These are phyloP conservation scores for Daldinia decipiens DNA, from an alignment of 495 filamentous ascomycete species.

Conservation along the genomic window DNA sequence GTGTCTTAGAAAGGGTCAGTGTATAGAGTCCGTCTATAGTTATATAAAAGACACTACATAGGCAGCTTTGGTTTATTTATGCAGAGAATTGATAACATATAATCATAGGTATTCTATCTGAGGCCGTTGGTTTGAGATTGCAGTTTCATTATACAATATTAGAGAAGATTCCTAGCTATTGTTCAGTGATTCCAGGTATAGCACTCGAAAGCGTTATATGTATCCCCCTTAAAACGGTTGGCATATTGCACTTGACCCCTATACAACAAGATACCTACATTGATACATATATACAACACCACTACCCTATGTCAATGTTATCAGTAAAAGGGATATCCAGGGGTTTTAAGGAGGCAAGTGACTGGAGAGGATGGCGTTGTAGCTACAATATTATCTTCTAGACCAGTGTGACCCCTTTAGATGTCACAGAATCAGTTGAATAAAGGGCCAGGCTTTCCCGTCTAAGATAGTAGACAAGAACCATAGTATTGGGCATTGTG, in stretches of 20 bases:
- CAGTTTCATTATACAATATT: no score
- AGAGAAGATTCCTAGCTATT: not conserved
- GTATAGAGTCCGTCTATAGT: not conserved
- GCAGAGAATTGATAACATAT: not conserved
- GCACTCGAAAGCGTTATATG: not conserved
- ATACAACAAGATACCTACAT: not conserved
- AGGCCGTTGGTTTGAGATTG: no score
- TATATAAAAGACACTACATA: not conserved
- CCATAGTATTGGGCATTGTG: no score
- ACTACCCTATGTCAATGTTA: not conserved
- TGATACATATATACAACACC: not conserved
- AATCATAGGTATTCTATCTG: no score
- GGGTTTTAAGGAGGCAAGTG: no score
- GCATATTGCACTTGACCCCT: not conserved
- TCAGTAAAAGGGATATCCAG: not conserved
- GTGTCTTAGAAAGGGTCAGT: not conserved
- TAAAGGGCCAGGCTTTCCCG: no score
- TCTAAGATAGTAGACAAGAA: no score
- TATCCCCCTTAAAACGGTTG: not conserved
- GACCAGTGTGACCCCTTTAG: no score
- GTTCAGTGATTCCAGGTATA: not conserved
- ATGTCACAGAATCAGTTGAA: no score
- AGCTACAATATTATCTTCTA: no score
- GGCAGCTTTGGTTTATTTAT: not conserved
- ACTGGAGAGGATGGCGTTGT: no score